These are phyloP conservation scores for Dictyostelium capitatum DNA, from an alignment of 78 protist species.

Conservation along the genomic window DNA sequence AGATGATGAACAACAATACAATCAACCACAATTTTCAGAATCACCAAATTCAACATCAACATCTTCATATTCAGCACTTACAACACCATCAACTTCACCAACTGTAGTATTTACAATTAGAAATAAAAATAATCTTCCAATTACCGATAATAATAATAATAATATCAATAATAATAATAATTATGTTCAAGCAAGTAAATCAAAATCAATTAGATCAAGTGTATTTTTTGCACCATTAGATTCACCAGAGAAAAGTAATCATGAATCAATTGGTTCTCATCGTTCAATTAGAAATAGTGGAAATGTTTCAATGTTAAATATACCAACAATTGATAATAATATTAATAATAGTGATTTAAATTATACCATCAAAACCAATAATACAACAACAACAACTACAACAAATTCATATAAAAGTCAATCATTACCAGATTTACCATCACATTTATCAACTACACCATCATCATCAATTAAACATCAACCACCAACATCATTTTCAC, in stretches of 20 bases:
- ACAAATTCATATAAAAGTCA: neutral
- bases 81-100: slow-evolving; percentile 18
- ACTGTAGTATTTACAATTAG: neutral
- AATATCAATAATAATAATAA: neutral
- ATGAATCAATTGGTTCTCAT: neutral
- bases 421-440: slow-evolving; percentile 35
- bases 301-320: neutral
- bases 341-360: neutral
- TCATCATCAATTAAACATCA: neutral
- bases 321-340: neutral
- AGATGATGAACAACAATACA: neutral
- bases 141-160: neutral
- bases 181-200: neutral
- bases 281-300: slow-evolving; percentile 1
- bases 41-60: no score
- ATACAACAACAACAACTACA: neutral
- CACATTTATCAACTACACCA: neutral
- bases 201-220: neutral
- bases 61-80: neutral
- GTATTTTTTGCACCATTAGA: neutral
- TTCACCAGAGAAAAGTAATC: neutral
- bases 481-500: neutral
- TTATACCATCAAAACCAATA: no score
- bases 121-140: neutral
- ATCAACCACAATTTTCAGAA: no score